Percentiles rank a stretch among this genome's conserved stretches.
These are phyloP conservation scores for Starmerella vitae DNA, from an alignment of 805 yeast species.

Conservation along the genomic window DNA sequence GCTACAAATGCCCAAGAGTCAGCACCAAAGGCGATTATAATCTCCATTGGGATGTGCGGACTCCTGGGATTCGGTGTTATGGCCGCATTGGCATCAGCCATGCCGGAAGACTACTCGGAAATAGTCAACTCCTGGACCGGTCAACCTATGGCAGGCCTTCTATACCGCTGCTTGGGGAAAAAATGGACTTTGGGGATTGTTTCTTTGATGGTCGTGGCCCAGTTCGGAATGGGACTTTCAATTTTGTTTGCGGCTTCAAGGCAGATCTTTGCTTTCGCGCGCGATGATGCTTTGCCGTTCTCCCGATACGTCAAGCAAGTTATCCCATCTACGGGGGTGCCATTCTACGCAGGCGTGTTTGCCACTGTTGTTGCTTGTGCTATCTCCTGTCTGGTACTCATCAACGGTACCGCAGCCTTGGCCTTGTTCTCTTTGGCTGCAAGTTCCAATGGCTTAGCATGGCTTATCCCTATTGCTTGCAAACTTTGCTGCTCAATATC, in stretches of 20 bases:
- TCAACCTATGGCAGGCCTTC: conserved; percentile 54
- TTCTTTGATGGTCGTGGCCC: conserved; percentile 44
- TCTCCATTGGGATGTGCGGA: conserved; percentile 45
- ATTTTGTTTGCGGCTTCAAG: conserved; percentile 52
- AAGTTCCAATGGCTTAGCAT: conserved; percentile 48
- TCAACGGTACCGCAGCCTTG: conserved; percentile 45
- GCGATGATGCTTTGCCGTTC: conserved; percentile 64
- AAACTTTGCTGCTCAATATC: conserved; percentile 30
- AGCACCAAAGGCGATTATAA: conserved; percentile 51
- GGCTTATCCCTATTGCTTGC: conserved; percentile 47
- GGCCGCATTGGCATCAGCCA: conserved; percentile 38
- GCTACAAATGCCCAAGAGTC: conserved; percentile 47
- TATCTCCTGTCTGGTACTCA: conserved; percentile 45
- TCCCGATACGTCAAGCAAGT: conserved; percentile 44
- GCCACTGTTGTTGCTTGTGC: conserved; percentile 37
- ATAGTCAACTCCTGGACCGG: conserved; percentile 34
- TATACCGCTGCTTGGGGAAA: conserved; percentile 48
- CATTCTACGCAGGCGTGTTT: conserved; percentile 50
- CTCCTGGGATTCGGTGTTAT: conserved; percentile 44
- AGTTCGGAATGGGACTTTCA: conserved; percentile 54
- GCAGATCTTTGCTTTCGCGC: conserved; percentile 61
- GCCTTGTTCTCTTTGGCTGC: conserved; percentile 54
- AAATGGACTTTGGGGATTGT: conserved; percentile 52
- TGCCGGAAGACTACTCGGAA: conserved; percentile 32
- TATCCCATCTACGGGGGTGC: conserved; percentile 42